phyloP scores from a whole-genome alignment of 805 yeast genomes.

The Ogataea zsoltii region DNA sequence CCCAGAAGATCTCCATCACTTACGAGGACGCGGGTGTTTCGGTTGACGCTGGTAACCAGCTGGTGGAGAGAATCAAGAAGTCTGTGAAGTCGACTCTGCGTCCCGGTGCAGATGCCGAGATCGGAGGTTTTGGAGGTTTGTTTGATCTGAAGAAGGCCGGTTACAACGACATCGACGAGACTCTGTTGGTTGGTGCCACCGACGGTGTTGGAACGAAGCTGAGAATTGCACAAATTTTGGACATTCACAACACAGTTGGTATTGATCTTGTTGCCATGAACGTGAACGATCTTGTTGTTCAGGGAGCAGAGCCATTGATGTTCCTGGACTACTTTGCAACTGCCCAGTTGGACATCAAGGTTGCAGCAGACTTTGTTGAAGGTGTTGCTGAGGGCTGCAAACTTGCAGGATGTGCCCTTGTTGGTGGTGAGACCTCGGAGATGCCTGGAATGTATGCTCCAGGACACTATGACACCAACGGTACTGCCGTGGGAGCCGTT shows the following conservation, averaged over 20 bases:
- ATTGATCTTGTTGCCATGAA: conserved; percentile 99
- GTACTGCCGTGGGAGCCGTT: conserved; percentile 98
- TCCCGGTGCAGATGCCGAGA: conserved; percentile 95
- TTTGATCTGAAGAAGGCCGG: conserved; percentile 91
- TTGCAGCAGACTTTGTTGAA: conserved; percentile 84
- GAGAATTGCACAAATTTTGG: conserved; percentile 86
- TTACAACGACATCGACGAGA: conserved; percentile 66
- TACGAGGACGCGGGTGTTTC: conserved; percentile 97
- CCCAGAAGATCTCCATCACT: conserved; percentile 54
- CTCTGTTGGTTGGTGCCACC: conserved; percentile 93
- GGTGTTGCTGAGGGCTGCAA: conserved; percentile 98
- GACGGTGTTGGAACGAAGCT: conserved; percentile 99
- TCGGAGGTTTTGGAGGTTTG: conserved; percentile 98
- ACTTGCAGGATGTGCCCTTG: conserved; percentile 93
- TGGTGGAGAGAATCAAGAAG: conserved; percentile 87
- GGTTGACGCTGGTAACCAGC: conserved; percentile 89
- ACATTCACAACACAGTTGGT: conserved; percentile 96
- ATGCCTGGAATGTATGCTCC: conserved; percentile 99
- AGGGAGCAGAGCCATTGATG: conserved; percentile 97
- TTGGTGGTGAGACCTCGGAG: conserved; percentile 99
- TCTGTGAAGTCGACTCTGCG: conserved; percentile 91
- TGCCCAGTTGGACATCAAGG: conserved; percentile 79
- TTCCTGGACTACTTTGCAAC: conserved; percentile 97
- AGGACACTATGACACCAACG: conserved; percentile 97
- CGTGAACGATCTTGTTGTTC: conserved; percentile 95